Evolutionary conservation across 2,329 filamentous ascomycete genomes (phyloP), one percentile per base, ranked within the genome.

Genomic region (Pochonia chlamydosporia): DNA sequence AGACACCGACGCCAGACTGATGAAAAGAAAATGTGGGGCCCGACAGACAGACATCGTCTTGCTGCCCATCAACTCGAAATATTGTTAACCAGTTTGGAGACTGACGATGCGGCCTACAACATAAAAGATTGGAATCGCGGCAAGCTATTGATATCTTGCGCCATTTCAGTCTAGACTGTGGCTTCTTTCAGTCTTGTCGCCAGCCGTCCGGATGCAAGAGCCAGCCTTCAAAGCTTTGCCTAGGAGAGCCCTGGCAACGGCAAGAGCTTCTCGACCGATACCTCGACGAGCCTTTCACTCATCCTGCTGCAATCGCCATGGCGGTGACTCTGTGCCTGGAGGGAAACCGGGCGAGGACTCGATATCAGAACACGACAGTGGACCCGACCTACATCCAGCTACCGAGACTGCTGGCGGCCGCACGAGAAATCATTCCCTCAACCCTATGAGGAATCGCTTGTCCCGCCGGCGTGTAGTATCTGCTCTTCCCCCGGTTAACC

Each of bases 401-500:
- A 56, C 58, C 20, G 63, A 65, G 36, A 53, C 54, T 6, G 43
- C 53, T 3, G 51, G 56, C 18, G 59, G 59, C 8, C 62, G 63
- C 18, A 56, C 56, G 5, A 56, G 62, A 46, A 46, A 55, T 44
- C 55, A 59, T 16, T 45, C 56, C 3, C 48, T 56, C 7, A 50
- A 54, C 33, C 56, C 59, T 24, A 41, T 58, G 56, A 64, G 61
- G 52, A 59, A 54, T 47, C 63, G 65, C 25, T 56, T 60, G 43
- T 51, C 62, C 47, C 61, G 66, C 44, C 61, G 60, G 44, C 56
- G 62, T 36, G 59, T 57, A 26, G 62, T 65, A 28, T 63, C 68
- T 23, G 67, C 69, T 39, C 54, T 80, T 10, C 78, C 78, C n/a
- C 68, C 72, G 3, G 65, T 79, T 20, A 67, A 73, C 43, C 64